A percentile compares a stretch with the other conserved stretches of the same genome.
Conservation (phyloP, 2,329 filamentous ascomycete species). For the Fusarium pseudocircinatum region DNA sequence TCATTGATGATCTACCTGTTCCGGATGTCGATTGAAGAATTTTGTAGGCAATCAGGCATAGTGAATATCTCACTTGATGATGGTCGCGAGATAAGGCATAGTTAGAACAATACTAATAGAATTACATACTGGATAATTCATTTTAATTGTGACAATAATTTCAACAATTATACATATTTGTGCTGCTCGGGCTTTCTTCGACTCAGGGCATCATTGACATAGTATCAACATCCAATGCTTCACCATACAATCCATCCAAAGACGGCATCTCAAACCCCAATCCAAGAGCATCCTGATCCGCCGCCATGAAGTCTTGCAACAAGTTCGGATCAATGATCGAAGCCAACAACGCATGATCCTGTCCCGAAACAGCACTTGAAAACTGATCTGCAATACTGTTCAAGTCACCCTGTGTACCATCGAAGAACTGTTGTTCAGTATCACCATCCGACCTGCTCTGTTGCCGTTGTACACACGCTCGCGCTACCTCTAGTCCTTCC, state of each 20-base stretch:
- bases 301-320: conserved; percentile 4
- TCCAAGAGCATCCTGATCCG: background rate
- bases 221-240: background rate
- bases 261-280: background rate
- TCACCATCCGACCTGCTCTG: background rate
- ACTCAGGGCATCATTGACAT: background rate
- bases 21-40: conserved; percentile 9
- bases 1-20: conserved; percentile 13
- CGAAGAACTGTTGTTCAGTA: background rate
- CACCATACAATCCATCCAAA: background rate
- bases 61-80: no score
- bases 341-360: background rate
- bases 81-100: no score
- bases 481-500: background rate
- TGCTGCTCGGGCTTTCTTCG: no score
- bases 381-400: background rate
- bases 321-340: conserved; percentile 1
- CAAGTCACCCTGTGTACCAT: background rate
- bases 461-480: background rate
- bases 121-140: background rate
- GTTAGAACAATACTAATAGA: background rate
- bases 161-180: no score
- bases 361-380: background rate
- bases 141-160: no score
- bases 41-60: no score